phyloP scores from a whole-genome alignment of 352 stramenopile genomes.

The Globisporangium takayamanum region DNA sequence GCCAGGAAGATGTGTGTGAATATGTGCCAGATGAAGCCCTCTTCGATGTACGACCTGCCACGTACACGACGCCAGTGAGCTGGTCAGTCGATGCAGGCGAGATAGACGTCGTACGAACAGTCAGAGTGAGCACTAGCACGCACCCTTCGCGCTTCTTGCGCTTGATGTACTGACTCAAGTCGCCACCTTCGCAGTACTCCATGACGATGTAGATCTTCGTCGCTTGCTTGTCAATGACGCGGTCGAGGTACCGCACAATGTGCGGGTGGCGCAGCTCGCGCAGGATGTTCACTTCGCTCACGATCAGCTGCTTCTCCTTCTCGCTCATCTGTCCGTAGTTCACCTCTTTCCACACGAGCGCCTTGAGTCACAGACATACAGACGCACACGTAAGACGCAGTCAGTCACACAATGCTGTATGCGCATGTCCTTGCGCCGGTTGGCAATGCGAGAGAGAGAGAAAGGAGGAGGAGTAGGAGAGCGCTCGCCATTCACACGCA shows the following conservation, averaged over 20 bases:
- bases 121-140: constrained; percentile 5
- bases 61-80: not conserved
- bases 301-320: constrained; percentile 93
- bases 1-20: constrained; percentile 91
- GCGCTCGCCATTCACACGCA: constrained; percentile 17
- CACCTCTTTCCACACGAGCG: constrained; percentile 91
- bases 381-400: too few relatives aligned
- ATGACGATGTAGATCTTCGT: constrained; percentile 95
- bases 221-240: constrained; percentile 89
- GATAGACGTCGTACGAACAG: not conserved
- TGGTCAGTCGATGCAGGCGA: not conserved
- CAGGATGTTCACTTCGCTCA: constrained; percentile 93
- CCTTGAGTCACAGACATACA: constrained; percentile 20
- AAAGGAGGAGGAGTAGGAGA: not conserved
- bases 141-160: constrained; percentile 86
- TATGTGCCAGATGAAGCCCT: constrained; percentile 91
- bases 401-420: not conserved
- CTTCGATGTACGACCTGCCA: constrained; percentile 84
- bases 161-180: constrained; percentile 89
- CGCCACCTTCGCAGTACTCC: constrained; percentile 90
- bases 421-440: not conserved
- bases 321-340: constrained; percentile 91
- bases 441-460: not conserved
- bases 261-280: constrained; percentile 90
- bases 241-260: constrained; percentile 92